Percentiles rank a stretch among this genome's conserved stretches.
Evolutionary conservation across 2,329 filamentous ascomycete genomes (phyloP).

Genomic region (Ophiostoma angusticollis): DNA sequence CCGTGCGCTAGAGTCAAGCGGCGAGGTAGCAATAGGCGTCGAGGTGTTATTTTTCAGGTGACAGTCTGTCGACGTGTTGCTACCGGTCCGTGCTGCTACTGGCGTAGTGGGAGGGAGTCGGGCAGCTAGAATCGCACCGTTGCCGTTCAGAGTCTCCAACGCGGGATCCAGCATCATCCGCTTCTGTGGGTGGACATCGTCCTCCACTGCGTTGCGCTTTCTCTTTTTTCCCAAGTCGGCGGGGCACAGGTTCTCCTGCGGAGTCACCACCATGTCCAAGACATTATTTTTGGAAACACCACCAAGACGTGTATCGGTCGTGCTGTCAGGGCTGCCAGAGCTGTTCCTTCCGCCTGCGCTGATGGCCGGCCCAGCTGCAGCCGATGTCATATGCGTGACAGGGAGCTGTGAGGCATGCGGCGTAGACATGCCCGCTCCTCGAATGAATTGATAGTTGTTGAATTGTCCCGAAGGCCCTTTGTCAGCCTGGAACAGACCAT

Average conservation of each 20-base stretch:
- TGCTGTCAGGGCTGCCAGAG: not conserved
- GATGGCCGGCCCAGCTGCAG: not conserved
- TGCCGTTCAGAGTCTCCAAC: not conserved
- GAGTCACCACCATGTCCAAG: not conserved
- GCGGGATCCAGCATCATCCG: not conserved
- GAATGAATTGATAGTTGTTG: too few relatives aligned
- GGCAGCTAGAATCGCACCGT: not conserved
- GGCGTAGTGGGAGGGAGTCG: not conserved
- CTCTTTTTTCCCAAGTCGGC: not conserved
- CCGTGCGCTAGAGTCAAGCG: too few relatives aligned
- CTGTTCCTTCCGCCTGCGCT: too few relatives aligned
- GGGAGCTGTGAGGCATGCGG: not conserved
- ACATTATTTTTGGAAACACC: too few relatives aligned
- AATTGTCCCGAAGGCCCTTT: too few relatives aligned
- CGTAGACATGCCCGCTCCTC: too few relatives aligned
- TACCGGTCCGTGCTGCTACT: too few relatives aligned
- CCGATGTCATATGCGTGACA: not conserved
- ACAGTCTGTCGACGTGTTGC: not conserved
- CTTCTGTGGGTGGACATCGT: not conserved
- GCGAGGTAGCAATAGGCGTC: not conserved
- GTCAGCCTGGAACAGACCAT: not conserved
- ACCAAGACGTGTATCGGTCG: too few relatives aligned
- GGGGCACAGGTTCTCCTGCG: not conserved
- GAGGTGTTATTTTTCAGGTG: not conserved
- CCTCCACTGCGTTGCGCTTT: not conserved